These are phyloP conservation scores for Sphagnum contortum DNA, from an alignment of 225 moss, liverwort and hornwort species.

Conservation along the genomic window DNA sequence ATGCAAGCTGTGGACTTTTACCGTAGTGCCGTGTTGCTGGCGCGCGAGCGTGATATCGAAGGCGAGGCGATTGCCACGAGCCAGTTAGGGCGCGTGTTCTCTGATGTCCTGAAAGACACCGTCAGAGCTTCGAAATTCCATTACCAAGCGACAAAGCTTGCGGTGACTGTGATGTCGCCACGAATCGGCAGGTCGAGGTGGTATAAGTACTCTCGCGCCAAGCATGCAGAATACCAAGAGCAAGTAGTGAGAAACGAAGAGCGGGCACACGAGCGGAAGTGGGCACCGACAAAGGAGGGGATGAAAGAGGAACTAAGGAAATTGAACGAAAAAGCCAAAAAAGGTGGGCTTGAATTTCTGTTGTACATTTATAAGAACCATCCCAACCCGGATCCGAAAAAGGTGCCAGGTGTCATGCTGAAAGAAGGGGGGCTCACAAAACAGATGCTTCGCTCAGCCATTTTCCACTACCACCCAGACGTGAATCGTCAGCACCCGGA, in stretches of 20 bases:
- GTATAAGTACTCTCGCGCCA: slow-evolving; percentile 3
- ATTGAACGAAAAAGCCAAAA: background rate
- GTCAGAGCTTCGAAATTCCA: slow-evolving; percentile 3
- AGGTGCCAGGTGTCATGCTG: slow-evolving; percentile 6
- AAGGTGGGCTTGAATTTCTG: slow-evolving; percentile 1
- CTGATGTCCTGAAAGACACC: slow-evolving; percentile 4
- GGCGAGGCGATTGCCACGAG: slow-evolving; percentile 7
- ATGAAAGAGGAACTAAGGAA: slow-evolving; percentile 1
- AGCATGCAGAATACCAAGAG: slow-evolving; percentile 1
- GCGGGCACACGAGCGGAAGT: background rate
- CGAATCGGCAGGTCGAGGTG: slow-evolving; percentile 7
- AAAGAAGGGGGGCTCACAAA: background rate
- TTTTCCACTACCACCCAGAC: slow-evolving; percentile 8
- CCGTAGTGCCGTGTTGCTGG: background rate
- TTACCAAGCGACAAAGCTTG: slow-evolving; percentile 8
- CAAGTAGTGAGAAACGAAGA: slow-evolving; percentile 6
- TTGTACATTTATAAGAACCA: slow-evolving; percentile 2
- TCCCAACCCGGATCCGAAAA: slow-evolving; percentile 13
- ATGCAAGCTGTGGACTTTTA: slow-evolving; percentile 3
- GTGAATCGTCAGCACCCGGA: slow-evolving; percentile 1
- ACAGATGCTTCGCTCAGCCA: slow-evolving; percentile 1
- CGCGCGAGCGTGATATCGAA: slow-evolving; percentile 6
- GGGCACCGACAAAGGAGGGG: slow-evolving; percentile 1
- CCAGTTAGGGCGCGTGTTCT: slow-evolving; percentile 3
- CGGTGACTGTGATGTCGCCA: slow-evolving; percentile 7